Base-by-base conservation (phyloP, 2,329 filamentous ascomycete genomes). In the Hypoxylon sp. region DNA sequence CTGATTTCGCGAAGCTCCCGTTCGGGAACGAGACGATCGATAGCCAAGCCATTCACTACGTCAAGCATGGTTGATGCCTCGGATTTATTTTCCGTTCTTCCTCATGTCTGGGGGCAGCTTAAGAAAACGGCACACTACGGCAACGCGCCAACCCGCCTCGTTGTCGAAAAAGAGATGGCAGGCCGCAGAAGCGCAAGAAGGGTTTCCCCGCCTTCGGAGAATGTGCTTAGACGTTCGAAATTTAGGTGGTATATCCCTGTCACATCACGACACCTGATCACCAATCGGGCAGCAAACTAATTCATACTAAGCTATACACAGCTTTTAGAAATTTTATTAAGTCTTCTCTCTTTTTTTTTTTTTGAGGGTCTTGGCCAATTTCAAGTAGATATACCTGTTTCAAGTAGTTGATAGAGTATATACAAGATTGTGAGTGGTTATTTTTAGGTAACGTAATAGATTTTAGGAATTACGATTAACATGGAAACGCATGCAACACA, bases 51-150 rank as follows among this genome's bases (percentile, higher is more conserved):
- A n/a, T 56, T 56, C 49, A 47, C 49, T 55, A 47, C 17, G 41
- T 54, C 41, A 43, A 54, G 50, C 47, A 54, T 61, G 13, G 17
- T n/a, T n/a, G 39, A 64, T 57, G 64, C 64, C 62, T 64, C 52
- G 41, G 60, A 54, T 64, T 64, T 48, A 17, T 50, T 34, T 41
- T 20, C n/a, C 41, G 37, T 54, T 49, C 2, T 13, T n/a, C 20
- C 11, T 49, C 39, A 20, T 63, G 46, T 52, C 44, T 32, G 56
- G 47, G 59, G 56, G 46, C 19, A 8, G 56, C 58, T 58, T 64
- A 48, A 63, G 43, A 46, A 22, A 41, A n/a, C 39, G 34, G 30
- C n/a, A 55, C 32, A 49, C 44, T 28, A 62, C 48, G 10, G 28
- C 7, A 8, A 17, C n/a, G n/a, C n/a, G n/a, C n/a, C n/a, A n/a